Conservation (phyloP, 495 filamentous ascomycete genomes). For the Penicillium samsonianum region DNA sequence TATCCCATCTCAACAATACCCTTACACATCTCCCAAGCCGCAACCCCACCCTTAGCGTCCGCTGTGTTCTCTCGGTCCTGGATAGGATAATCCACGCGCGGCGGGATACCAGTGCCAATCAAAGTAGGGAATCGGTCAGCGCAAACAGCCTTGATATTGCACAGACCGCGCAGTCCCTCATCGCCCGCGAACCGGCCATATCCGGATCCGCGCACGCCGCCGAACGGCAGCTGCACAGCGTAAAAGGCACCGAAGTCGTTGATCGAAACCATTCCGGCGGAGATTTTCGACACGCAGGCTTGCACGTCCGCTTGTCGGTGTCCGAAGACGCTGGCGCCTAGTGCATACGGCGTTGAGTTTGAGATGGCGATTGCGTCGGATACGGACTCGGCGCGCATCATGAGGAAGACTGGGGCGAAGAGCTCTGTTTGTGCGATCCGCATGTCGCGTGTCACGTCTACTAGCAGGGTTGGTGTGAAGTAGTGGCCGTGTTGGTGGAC, state of each 20-base stretch:
- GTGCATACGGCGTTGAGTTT: slow-evolving; percentile 74
- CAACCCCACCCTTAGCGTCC: slow-evolving; percentile 50
- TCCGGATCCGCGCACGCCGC: slow-evolving; percentile 80
- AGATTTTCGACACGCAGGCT: slow-evolving; percentile 64
- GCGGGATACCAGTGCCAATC: slow-evolving; percentile 73
- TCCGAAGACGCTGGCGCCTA: slow-evolving; percentile 85
- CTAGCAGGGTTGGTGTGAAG: slow-evolving; percentile 86
- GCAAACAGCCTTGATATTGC: slow-evolving; percentile 85
- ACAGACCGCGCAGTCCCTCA: slow-evolving; percentile 80
- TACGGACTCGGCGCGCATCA: slow-evolving; percentile 70
- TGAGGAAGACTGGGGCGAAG: slow-evolving; percentile 85
- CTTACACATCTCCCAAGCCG: slow-evolving; percentile 59
- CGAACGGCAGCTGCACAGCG: slow-evolving; percentile 90
- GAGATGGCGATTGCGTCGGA: slow-evolving; percentile 66
- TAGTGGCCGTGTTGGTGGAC: slow-evolving; percentile 77
- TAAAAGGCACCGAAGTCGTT: slow-evolving; percentile 96
- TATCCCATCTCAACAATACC: slow-evolving; percentile 66
- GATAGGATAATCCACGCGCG: slow-evolving; percentile 78
- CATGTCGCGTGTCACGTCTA: slow-evolving; percentile 77
- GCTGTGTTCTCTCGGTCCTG: slow-evolving; percentile 42
- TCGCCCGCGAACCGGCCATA: slow-evolving; percentile 93
- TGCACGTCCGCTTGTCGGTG: slow-evolving; percentile 47
- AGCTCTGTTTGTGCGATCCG: slow-evolving; percentile 86
- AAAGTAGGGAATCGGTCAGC: slow-evolving; percentile 63
- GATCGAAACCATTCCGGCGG: slow-evolving; percentile 85